Conservation (phyloP, 176 grass and related monocot species). For the Rhynchospora pubera region DNA sequence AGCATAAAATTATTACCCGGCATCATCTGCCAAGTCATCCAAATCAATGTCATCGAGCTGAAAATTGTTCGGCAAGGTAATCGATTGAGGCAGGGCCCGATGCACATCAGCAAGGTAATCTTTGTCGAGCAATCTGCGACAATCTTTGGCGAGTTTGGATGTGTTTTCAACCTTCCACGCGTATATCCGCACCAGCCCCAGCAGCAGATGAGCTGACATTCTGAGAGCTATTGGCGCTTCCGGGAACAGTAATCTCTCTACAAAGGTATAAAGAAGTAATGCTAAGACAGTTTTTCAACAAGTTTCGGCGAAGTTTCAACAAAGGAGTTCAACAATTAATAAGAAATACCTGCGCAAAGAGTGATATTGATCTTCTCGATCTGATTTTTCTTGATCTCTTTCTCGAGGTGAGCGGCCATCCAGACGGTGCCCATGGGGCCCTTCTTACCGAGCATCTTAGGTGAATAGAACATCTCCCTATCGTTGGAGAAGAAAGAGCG, state of each 20-base stretch:
- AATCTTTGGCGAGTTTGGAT: constrained; percentile 39
- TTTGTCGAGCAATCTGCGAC: constrained; percentile 52
- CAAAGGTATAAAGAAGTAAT: neutral
- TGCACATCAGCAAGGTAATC: constrained; percentile 49
- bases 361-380: constrained; percentile 67
- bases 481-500: neutral
- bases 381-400: constrained; percentile 80
- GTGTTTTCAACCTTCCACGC: constrained; percentile 91
- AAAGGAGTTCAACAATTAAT: no score
- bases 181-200: constrained; percentile 88
- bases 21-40: constrained; percentile 39
- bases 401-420: constrained; percentile 89
- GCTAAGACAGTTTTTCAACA: neutral
- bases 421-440: constrained; percentile 59
- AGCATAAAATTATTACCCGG: constrained; percentile 42
- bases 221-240: constrained; percentile 79
- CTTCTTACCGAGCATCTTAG: constrained; percentile 70
- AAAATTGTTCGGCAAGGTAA: constrained; percentile 71
- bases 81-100: constrained; percentile 40
- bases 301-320: no score
- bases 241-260: constrained; percentile 74
- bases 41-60: constrained; percentile 63
- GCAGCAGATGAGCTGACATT: constrained; percentile 83
- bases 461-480: constrained; percentile 77
- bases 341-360: constrained; percentile 46